These are phyloP conservation scores for Fraxinus sp. DNA, from an alignment of 305 asterid genomes.

Conservation along the genomic window DNA sequence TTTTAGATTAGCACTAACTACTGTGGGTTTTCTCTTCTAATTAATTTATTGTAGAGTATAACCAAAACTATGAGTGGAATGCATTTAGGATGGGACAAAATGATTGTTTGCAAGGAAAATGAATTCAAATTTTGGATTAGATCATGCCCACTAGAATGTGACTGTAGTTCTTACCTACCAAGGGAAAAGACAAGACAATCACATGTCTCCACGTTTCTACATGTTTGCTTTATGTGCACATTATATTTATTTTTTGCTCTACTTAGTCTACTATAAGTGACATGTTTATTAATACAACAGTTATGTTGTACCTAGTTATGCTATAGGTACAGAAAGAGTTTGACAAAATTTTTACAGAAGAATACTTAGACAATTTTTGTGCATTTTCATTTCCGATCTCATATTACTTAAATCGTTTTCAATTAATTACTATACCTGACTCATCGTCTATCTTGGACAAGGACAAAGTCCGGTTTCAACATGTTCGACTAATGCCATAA, in stretches of 20 bases:
- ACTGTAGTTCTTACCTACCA: neutral
- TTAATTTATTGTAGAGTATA: neutral
- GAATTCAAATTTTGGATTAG: neutral
- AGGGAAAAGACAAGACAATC: neutral
- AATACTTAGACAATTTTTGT: too few species aligned
- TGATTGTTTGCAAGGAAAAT: neutral
- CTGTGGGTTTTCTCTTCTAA: neutral
- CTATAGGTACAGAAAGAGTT: too few species aligned
- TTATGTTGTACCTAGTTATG: too few species aligned
- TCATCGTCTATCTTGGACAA: neutral
- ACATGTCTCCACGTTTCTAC: neutral
- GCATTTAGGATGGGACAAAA: neutral
- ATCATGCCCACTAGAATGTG: neutral
- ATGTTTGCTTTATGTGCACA: neutral
- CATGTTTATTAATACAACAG: neutral
- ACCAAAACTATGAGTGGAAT: neutral
- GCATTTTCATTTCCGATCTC: neutral
- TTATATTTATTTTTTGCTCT: neutral
- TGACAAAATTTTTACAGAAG: too few species aligned
- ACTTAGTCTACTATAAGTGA: neutral
- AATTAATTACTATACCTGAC: neutral
- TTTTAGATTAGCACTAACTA: neutral
- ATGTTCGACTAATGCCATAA: neutral
- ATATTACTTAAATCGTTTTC: neutral
- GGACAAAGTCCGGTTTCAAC: neutral